A percentile compares a stretch with the other conserved stretches of the same genome.
Conservation (phyloP, 768 basidiomycete genomes). For the Lepiota subincarnata region DNA sequence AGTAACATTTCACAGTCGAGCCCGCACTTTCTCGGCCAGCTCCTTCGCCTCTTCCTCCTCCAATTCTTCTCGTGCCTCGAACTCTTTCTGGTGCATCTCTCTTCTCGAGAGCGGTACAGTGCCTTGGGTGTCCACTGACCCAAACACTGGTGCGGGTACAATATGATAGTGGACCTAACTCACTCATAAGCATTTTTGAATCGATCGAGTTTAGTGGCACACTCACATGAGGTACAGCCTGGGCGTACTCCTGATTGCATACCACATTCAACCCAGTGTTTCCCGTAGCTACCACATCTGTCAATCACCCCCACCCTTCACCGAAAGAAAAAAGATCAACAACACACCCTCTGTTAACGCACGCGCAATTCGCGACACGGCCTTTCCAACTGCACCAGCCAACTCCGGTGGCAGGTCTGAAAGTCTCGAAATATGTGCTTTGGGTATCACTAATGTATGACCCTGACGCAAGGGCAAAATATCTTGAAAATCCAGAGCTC, state of each 20-base stretch:
- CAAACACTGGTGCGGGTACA: slow-evolving; percentile 61
- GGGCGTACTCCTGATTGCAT: slow-evolving; percentile 80
- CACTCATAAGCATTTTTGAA: not conserved
- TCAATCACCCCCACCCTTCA: not conserved
- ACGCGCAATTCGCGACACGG: slow-evolving; percentile 56
- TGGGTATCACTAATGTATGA: slow-evolving; percentile 70
- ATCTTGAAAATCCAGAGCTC: slow-evolving; percentile 32
- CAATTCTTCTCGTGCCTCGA: slow-evolving; percentile 52
- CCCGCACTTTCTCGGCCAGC: slow-evolving; percentile 42
- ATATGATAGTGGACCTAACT: slow-evolving; percentile 72
- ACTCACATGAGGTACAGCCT: slow-evolving; percentile 72
- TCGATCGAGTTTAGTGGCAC: not conserved
- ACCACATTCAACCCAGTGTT: slow-evolving; percentile 73
- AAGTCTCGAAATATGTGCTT: slow-evolving; percentile 54
- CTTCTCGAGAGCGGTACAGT: slow-evolving; percentile 32
- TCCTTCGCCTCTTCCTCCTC: slow-evolving; percentile 52
- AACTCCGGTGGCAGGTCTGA: slow-evolving; percentile 62
- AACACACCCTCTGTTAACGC: slow-evolving; percentile 58
- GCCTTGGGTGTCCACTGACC: slow-evolving; percentile 13
- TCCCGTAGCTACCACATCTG: slow-evolving; percentile 40
- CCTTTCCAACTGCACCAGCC: slow-evolving; percentile 54
- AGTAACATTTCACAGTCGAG: slow-evolving; percentile 29
- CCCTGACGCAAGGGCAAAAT: slow-evolving; percentile 64
- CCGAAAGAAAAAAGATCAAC: not conserved
- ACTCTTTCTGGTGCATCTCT: slow-evolving; percentile 61